Evolutionary conservation across 148 eudicot genomes (phyloP).

Genomic region (Rhododendron williamsianum): DNA sequence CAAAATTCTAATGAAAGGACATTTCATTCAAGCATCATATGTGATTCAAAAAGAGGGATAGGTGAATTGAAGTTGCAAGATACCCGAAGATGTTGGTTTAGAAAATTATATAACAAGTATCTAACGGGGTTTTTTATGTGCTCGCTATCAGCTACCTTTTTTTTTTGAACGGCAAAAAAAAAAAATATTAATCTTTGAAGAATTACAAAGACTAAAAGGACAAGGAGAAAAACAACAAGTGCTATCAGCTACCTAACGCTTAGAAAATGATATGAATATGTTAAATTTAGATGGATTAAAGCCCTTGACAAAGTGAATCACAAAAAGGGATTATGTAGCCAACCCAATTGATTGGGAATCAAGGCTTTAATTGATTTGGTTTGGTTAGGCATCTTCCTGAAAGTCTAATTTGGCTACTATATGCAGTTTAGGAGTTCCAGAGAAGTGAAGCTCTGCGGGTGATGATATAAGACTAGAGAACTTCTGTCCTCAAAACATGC

Average conservation of each 20-base stretch:
- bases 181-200: no score
- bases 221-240: no score
- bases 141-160: background rate
- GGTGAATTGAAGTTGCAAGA: background rate
- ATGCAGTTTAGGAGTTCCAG: background rate
- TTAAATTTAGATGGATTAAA: background rate
- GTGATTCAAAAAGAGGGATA: background rate
- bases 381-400: background rate
- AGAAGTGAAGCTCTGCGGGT: background rate
- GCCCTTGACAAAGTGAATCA: background rate
- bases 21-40: background rate
- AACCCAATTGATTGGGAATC: background rate
- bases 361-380: background rate
- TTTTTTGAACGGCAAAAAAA: no score
- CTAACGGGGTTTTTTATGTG: background rate
- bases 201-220: no score
- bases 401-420: background rate
- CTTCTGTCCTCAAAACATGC: background rate
- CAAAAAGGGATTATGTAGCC: background rate
- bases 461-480: background rate
- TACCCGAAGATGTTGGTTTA: background rate
- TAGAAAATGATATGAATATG: background rate
- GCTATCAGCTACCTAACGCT: background rate
- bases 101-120: background rate
- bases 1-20: background rate